Evolutionary conservation across 345 rosid genomes (phyloP).

Genomic region (Gossypioides kirkii): DNA sequence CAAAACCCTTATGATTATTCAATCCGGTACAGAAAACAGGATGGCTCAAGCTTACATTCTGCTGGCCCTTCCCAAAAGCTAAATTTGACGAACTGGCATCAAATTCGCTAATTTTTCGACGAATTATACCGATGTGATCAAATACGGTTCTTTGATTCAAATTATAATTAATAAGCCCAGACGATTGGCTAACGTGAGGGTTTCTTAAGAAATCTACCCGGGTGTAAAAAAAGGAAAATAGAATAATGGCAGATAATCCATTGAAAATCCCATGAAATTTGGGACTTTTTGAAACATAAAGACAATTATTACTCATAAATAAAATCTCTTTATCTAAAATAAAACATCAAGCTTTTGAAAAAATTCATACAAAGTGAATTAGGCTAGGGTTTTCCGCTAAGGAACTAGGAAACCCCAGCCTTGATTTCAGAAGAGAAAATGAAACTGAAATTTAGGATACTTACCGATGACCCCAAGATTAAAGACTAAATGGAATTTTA

Average conservation of each 20-base stretch:
- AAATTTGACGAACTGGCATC: conserved; percentile 17
- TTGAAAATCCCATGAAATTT: conserved; percentile 39
- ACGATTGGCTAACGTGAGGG: conserved; percentile 25
- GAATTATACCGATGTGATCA: conserved; percentile 24
- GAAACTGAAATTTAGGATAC: background rate
- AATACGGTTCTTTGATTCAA: conserved; percentile 14
- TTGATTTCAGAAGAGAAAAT: background rate
- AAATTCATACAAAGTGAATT: background rate
- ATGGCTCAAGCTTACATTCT: conserved; percentile 15
- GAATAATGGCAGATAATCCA: conserved; percentile 29
- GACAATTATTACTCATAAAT: conserved; percentile 5
- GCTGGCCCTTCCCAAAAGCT: conserved; percentile 16
- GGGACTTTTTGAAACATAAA: conserved; percentile 23
- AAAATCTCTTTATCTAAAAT: background rate
- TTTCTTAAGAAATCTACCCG: conserved; percentile 26
- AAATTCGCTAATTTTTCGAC: conserved; percentile 25
- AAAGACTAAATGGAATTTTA: background rate
- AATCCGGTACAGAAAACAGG: conserved; percentile 44
- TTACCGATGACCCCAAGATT: background rate
- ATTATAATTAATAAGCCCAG: conserved; percentile 19
- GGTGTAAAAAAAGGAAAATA: conserved; percentile 32
- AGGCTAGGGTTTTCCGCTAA: conserved; percentile 31
- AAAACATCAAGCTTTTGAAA: conserved; percentile 1
- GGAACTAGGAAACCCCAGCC: conserved; percentile 23
- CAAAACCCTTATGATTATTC: conserved; percentile 36